Percentiles rank a stretch among this genome's conserved stretches.
Evolutionary conservation across 148 eudicot genomes (phyloP).

Genomic region (Dysphania ambrosioides): DNA sequence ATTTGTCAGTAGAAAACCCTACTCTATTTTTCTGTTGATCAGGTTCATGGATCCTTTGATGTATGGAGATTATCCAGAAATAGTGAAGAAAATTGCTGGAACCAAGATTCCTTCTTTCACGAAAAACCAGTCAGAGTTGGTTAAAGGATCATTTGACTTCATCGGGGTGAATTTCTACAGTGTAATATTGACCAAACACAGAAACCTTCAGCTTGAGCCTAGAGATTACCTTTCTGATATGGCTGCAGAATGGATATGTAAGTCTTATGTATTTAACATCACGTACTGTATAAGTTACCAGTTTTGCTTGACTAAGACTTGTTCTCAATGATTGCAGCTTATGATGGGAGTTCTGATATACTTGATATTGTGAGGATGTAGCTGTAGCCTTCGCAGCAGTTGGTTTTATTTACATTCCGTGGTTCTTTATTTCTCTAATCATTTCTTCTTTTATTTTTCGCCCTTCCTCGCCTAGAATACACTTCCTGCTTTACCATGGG

Average conservation of each 20-base stretch:
- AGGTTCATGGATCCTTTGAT: conserved; percentile 58
- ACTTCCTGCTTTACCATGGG: conserved; percentile 18
- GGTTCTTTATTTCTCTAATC: background rate
- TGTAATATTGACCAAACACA: conserved; percentile 33
- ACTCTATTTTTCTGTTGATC: background rate
- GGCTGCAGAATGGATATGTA: conserved; percentile 36
- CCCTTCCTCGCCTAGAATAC: background rate
- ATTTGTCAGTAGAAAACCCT: background rate
- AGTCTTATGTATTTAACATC: background rate
- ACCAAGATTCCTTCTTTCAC: conserved; percentile 49
- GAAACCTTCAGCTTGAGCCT: conserved; percentile 24
- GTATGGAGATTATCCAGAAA: conserved; percentile 61
- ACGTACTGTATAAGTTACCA: background rate
- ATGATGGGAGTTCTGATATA: background rate
- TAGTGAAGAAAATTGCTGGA: conserved; percentile 48
- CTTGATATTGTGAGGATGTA: background rate
- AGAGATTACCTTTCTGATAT: conserved; percentile 44
- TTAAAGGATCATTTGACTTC: conserved; percentile 63
- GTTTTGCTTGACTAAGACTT: background rate
- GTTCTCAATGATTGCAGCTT: background rate
- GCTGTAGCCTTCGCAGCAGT: background rate
- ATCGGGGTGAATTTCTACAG: conserved; percentile 55
- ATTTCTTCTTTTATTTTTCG: background rate
- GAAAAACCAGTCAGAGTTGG: conserved; percentile 36
- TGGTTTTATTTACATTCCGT: background rate